A percentile compares a stretch with the other conserved stretches of the same genome.
Conservation (phyloP, 73 alveolate species). For the Paramecium caudatum region DNA sequence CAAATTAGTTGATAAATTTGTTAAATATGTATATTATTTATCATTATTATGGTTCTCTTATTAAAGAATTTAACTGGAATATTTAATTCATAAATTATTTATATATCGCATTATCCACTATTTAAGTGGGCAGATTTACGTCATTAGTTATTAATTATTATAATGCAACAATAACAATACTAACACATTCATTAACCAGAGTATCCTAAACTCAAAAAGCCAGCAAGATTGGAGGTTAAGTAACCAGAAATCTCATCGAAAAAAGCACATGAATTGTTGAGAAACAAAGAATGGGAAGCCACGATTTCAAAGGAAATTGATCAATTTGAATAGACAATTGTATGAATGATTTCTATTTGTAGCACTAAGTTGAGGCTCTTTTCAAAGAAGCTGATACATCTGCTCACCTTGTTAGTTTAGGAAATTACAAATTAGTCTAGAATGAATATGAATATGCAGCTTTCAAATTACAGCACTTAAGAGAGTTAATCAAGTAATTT, state of each 20-base stretch:
- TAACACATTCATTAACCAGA: too few species aligned
- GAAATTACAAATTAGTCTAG: background rate
- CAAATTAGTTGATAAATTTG: too few species aligned
- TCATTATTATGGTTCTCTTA: too few species aligned
- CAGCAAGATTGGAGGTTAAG: too few species aligned
- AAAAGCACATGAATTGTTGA: background rate
- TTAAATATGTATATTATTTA: too few species aligned
- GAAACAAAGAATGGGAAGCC: background rate
- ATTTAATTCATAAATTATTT: too few species aligned
- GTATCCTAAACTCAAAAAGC: too few species aligned
- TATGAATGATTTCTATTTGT: background rate
- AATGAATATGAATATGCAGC: slow-evolving; percentile 35
- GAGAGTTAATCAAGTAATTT: background rate
- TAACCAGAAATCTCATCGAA: slow-evolving; percentile 26
- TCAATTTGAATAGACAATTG: background rate
- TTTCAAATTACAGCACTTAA: background rate
- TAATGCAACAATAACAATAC: too few species aligned
- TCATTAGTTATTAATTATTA: too few species aligned
- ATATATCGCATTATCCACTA: too few species aligned
- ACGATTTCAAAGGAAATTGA: slow-evolving; percentile 26
- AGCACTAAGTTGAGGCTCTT: background rate
- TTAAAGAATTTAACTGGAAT: too few species aligned
- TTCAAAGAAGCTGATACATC: slow-evolving; percentile 6
- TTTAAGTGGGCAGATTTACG: too few species aligned
- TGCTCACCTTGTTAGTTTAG: background rate